Evolutionary conservation across 306 rosid genomes (phyloP).

Genomic region (Inga oerstediana): DNA sequence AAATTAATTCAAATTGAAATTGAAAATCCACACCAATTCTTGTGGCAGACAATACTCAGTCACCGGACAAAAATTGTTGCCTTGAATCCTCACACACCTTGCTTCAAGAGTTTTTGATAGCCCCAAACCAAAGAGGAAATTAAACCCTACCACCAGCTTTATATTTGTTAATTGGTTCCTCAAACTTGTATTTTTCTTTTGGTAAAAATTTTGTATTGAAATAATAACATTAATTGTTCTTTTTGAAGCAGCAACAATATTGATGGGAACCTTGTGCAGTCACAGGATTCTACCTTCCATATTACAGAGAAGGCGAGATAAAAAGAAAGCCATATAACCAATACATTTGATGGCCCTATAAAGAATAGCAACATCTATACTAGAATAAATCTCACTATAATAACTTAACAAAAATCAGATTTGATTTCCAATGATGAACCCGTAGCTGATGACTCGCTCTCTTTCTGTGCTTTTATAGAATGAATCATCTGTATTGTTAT

Average conservation of each 20-base stretch:
- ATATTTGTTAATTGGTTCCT: background rate
- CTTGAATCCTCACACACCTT: background rate
- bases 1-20: no score
- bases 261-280: conserved; percentile 7
- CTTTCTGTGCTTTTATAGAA: background rate
- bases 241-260: background rate
- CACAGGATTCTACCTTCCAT: conserved; percentile 31
- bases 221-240: background rate
- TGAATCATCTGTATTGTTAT: background rate
- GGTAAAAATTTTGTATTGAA: background rate
- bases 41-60: background rate
- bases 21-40: no score
- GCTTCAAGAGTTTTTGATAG: no score
- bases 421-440: background rate
- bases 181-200: background rate
- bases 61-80: no score
- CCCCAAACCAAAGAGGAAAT: no score
- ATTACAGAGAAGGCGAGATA: conserved; percentile 29
- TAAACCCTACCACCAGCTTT: no score
- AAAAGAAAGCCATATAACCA: conserved; percentile 24
- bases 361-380: conserved; percentile 56
- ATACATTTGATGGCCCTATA: conserved; percentile 54
- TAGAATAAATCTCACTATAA: conserved; percentile 47
- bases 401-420: conserved; percentile 47
- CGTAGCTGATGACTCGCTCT: background rate